Base-by-base conservation (phyloP, 2,329 filamentous ascomycete genomes). In the Curvularia hawaiiensis region DNA sequence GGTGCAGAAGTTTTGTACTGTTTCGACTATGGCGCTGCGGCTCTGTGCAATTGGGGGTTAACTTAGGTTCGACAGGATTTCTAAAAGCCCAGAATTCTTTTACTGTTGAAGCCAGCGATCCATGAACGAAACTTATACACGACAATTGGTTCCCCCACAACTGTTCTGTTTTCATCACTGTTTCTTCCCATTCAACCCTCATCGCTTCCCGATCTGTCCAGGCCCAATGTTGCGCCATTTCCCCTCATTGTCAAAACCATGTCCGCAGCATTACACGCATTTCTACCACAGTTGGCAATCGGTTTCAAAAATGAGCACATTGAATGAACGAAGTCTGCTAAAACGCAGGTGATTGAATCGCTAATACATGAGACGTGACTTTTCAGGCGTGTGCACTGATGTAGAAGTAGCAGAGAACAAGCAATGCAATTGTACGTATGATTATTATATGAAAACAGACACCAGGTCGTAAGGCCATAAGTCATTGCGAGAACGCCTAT, bases 361-460 rank as follows among this genome's bases (percentile, higher is more conserved):
- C 41, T n/a, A 28, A 44, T 10, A 18, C 3, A 44, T n/a, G 14
- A 44, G 26, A 44, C 24, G 10, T 12, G n/a, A 20, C 4, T 31
- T 33, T 12, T 18, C 44, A 20, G 16, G 16, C 22, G 39, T 10
- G 16, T 44, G 40, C 50, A 52, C 18, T 47, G 33, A 50, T 28
- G 18, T n/a, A 14, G 46, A 49, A n/a, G 24, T 40, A 50, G 35
- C 3, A 24, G 2, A 40, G 24, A 50, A 38, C 7, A 40, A 44
- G 12, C 16, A 31, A 12, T 41, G 31, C 35, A 22, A 52, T 52
- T n/a, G 11, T 26, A 39, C 11, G 10, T 52, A 52, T 45, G 16
- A 44, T 52, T 43, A 41, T 45, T 35, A 24, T 28, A 38, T 43
- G 18, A 47, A 33, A 48, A 47, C 26, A 53, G 24, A 47, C 41